A percentile compares a stretch with the other conserved stretches of the same genome.
phyloP scores from a whole-genome alignment of 331 rosid genomes.

The Stylosanthes scabra region DNA sequence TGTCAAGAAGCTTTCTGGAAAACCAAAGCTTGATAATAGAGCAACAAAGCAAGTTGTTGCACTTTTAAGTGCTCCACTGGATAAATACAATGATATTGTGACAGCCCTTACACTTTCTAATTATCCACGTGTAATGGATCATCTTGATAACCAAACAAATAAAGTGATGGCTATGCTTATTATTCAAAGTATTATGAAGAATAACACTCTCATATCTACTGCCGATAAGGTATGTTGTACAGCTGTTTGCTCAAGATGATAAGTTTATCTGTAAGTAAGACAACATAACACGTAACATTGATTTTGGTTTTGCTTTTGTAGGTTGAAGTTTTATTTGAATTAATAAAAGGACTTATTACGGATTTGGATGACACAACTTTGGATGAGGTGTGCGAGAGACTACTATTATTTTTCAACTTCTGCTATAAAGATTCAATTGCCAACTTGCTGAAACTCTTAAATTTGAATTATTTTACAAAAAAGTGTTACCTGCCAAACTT shows the following conservation, averaged over 20 bases:
- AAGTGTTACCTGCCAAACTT: constrained; percentile 23
- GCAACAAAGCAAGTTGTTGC: constrained; percentile 98
- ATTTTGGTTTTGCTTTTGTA: constrained; percentile 37
- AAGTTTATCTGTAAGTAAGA: constrained; percentile 20
- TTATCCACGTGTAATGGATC: constrained; percentile 93
- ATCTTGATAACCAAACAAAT: constrained; percentile 81
- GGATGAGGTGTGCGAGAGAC: constrained; percentile 73
- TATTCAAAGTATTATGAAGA: constrained; percentile 93
- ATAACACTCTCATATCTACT: constrained; percentile 77
- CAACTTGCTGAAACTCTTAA: background rate
- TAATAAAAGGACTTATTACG: constrained; percentile 88
- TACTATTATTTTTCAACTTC: constrained; percentile 18
- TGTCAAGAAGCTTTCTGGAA: constrained; percentile 88
- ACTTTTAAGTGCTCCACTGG: constrained; percentile 97
- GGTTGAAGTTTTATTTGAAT: constrained; percentile 96
- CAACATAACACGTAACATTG: background rate
- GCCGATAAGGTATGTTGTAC: constrained; percentile 71
- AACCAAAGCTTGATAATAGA: constrained; percentile 81
- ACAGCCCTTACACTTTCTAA: constrained; percentile 87
- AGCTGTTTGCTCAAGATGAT: constrained; percentile 38
- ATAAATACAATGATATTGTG: constrained; percentile 93
- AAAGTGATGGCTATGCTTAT: constrained; percentile 96
- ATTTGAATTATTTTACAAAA: constrained; percentile 14
- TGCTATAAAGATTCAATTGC: constrained; percentile 10
- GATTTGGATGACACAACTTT: constrained; percentile 76